Evolutionary conservation across 768 basidiomycete species (phyloP), one percentile per base, ranked within the genome.

Genomic region (Multifurca ochricompacta): DNA sequence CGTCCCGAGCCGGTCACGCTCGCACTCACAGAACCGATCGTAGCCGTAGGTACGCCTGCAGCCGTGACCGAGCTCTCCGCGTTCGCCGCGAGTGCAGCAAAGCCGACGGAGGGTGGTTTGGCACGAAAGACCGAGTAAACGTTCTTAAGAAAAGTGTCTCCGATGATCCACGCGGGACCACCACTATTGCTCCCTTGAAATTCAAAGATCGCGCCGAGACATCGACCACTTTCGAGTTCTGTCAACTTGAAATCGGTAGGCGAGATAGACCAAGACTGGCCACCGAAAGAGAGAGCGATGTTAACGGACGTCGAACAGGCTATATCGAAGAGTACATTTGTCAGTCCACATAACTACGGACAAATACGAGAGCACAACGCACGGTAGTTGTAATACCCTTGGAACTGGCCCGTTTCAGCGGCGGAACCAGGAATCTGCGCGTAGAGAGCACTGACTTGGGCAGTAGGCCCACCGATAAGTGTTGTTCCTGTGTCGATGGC

Each of bases 401-500:
- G 63, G 61, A 81, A 84, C 46, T 82, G 72, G 1, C 86, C 86
- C 0, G 76, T 72, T 18, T 84, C 83, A 0, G 79, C 66, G 36
- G 65, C 57, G 0, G 89, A 77, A 6, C 81, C 83, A 2, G 87
- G 81, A 40, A 99, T 92, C 56, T 84, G 79, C 0, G 77, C 73
- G 63, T 82, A 97, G 8, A 98, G 71, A n/a, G 66, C 67, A 3
- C 75, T 66, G 27, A 95, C 80, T 48, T 71, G 71, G 11, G 65
- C 65, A 0, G 77, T 3, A 0, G 96, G 94, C 0, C 91, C 95
- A 6, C 90, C 93, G 37, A 98, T 78, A 35, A 97, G 80, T 2
- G 96, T 97, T 0, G 96, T 98, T 48, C 95, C 96, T 2, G 94
- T 96, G 65, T 99, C 96, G 55, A 98, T 96, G 13, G 92, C 96